Percentiles rank a stretch among this genome's conserved stretches.
These are phyloP conservation scores for Pelargonium cotyledonis DNA, from an alignment of 441 rosid genomes.

Conservation along the genomic window DNA sequence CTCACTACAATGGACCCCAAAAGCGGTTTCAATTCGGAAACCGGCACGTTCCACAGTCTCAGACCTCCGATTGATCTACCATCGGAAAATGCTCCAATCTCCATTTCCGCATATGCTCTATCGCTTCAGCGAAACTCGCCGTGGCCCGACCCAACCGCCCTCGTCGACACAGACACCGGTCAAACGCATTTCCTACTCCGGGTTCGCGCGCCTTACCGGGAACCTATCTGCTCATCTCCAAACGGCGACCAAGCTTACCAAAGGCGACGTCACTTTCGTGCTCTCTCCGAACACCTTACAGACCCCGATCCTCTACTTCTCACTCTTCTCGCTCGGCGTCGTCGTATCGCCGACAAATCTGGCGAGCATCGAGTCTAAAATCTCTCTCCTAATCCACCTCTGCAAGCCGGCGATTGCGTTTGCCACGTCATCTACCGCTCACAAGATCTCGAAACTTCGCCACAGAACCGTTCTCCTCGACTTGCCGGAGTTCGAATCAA, in stretches of 20 bases:
- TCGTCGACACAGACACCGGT: slow-evolving; percentile 24
- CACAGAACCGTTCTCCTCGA: slow-evolving; percentile 24
- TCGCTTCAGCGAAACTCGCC: slow-evolving; percentile 19
- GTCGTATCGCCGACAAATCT: slow-evolving; percentile 31
- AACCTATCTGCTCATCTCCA: slow-evolving; percentile 20
- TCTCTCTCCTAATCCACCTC: slow-evolving; percentile 22
- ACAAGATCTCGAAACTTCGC: slow-evolving; percentile 25
- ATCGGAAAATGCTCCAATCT: slow-evolving; percentile 12
- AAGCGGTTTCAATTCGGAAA: slow-evolving; percentile 25
- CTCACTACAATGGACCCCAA: slow-evolving; percentile 15
- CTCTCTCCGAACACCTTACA: slow-evolving; percentile 21
- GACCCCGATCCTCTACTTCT: slow-evolving; percentile 28
- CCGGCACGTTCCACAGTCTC: slow-evolving; percentile 25
- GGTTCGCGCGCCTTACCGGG: slow-evolving; percentile 8
- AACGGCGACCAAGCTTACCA: slow-evolving; percentile 16
- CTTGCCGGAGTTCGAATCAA: slow-evolving; percentile 33
- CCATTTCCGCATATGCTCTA: slow-evolving; percentile 20
- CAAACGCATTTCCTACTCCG: slow-evolving; percentile 19
- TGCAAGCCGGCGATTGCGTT: slow-evolving; percentile 31
- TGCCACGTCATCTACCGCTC: slow-evolving; percentile 23
- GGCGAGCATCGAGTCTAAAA: slow-evolving; percentile 20
- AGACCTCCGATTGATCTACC: slow-evolving; percentile 24
- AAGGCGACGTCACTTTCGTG: slow-evolving; percentile 25
- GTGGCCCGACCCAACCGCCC: slow-evolving; percentile 15
- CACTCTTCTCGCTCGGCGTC: slow-evolving; percentile 33